These are phyloP conservation scores for Polyporus tsugae DNA, from an alignment of 1,284 basidiomycete genomes.

Conservation along the genomic window DNA sequence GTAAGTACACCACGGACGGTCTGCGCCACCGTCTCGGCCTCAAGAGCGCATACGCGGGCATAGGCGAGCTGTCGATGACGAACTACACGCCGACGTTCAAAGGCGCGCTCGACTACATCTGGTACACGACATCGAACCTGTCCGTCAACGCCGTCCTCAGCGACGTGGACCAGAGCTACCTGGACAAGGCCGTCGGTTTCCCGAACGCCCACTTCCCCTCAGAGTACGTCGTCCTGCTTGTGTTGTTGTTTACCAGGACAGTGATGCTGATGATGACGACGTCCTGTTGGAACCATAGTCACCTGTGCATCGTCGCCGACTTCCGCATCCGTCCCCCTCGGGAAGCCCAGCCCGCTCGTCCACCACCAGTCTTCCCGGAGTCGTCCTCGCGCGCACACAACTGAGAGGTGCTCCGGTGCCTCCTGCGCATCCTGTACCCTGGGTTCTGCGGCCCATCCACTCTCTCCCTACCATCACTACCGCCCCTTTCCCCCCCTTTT, in stretches of 20 bases:
- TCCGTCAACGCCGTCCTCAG: conserved; percentile 89
- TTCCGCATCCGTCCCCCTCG: conserved; percentile 80
- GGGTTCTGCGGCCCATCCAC: not conserved
- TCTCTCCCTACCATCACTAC: conserved; percentile 35
- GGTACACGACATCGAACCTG: conserved; percentile 85
- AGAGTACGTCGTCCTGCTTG: conserved; percentile 69
- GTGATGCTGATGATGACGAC: conserved; percentile 33
- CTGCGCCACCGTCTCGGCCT: conserved; percentile 83
- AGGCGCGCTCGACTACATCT: conserved; percentile 93
- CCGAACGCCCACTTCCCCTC: conserved; percentile 97
- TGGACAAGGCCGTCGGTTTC: conserved; percentile 95
- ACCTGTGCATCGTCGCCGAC: conserved; percentile 71
- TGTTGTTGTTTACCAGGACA: conserved; percentile 21
- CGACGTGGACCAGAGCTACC: conserved; percentile 87
- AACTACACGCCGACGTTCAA: conserved; percentile 91
- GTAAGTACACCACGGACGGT: conserved; percentile 92
- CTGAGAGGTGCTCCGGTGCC: conserved; percentile 27
- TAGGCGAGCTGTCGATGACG: conserved; percentile 82
- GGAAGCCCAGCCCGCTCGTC: conserved; percentile 48
- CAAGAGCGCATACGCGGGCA: conserved; percentile 83
- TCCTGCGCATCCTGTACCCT: not conserved
- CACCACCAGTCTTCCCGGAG: conserved; percentile 48
- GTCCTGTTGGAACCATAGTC: conserved; percentile 50
- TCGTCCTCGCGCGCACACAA: conserved; percentile 39
- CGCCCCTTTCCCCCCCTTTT: conserved; percentile 15